A percentile compares a stretch with the other conserved stretches of the same genome.
phyloP scores from a whole-genome alignment of 108 stramenopile species.

The Conticribra weissflogii region DNA sequence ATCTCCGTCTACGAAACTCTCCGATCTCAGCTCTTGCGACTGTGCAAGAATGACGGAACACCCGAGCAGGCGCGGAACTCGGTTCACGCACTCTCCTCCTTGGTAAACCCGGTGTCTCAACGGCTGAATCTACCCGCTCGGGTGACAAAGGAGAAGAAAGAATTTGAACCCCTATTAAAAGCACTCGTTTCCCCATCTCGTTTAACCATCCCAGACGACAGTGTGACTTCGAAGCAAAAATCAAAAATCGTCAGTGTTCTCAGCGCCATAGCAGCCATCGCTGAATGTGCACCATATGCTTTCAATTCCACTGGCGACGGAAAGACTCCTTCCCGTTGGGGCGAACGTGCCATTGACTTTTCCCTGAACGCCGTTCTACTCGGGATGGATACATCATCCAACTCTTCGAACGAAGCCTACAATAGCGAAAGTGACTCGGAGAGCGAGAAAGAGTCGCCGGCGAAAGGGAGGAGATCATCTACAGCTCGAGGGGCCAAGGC shows the following conservation, averaged over 20 bases:
- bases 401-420: conserved; percentile 32
- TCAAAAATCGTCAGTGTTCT: conserved; percentile 57
- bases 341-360: conserved; percentile 64
- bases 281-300: conserved; percentile 66
- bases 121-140: conserved; percentile 30
- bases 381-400: conserved; percentile 36
- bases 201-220: conserved; percentile 47
- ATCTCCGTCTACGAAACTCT: conserved; percentile 29
- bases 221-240: conserved; percentile 48
- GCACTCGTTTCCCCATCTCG: conserved; percentile 67
- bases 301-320: conserved; percentile 53
- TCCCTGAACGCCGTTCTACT: conserved; percentile 66
- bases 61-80: conserved; percentile 86
- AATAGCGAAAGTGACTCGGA: conserved; percentile 47
- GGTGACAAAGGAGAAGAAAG: conserved; percentile 38
- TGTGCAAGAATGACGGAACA: conserved; percentile 71
- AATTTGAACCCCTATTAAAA: conserved; percentile 59
- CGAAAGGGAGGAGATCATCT: conserved; percentile 21
- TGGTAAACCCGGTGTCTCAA: conserved; percentile 45
- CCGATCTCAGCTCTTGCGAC: conserved; percentile 51
- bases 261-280: conserved; percentile 70
- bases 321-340: conserved; percentile 38
- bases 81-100: conserved; percentile 64
- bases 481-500: conserved; percentile 17
- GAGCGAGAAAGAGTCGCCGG: conserved; percentile 39